phyloP scores from a whole-genome alignment of 306 rosid genomes.

The Malus sylvestris region DNA sequence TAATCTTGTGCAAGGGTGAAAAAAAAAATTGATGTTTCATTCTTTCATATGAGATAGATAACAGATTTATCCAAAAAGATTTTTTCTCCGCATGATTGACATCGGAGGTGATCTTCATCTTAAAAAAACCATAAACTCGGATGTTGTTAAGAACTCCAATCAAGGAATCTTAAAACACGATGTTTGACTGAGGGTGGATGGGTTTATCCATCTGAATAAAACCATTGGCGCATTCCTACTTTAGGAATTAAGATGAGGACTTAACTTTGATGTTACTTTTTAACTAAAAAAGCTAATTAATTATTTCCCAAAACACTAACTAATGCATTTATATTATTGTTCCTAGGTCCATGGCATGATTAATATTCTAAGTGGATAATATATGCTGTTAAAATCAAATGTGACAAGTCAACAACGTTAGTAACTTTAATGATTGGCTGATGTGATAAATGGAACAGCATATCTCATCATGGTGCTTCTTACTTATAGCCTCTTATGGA shows the following conservation, averaged over 20 bases:
- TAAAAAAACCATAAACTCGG: no score
- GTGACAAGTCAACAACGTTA: slow-evolving; percentile 39
- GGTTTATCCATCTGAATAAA: neutral
- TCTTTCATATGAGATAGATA: no score
- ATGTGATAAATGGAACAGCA: slow-evolving; percentile 10
- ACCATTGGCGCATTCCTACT: neutral
- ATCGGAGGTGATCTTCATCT: no score
- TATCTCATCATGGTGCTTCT: neutral
- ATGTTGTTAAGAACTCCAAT: slow-evolving; percentile 16
- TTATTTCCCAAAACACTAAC: slow-evolving; percentile 2
- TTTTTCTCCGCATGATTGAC: no score
- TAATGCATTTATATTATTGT: neutral
- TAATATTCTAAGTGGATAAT: slow-evolving; percentile 18
- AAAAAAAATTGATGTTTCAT: no score
- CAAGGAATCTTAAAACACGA: slow-evolving; percentile 12
- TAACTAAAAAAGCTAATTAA: slow-evolving; percentile 13
- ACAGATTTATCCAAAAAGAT: no score
- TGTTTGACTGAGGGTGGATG: neutral
- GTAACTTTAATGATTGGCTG: slow-evolving; percentile 22
- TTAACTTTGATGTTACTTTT: slow-evolving; percentile 18
- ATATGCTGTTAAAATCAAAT: slow-evolving; percentile 12
- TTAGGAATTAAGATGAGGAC: neutral
- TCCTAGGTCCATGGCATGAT: slow-evolving; percentile 23
- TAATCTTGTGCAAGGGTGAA: no score
- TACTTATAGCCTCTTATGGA: neutral